Base-by-base conservation (phyloP, 768 basidiomycete genomes). In the Termitomyces heimii region DNA sequence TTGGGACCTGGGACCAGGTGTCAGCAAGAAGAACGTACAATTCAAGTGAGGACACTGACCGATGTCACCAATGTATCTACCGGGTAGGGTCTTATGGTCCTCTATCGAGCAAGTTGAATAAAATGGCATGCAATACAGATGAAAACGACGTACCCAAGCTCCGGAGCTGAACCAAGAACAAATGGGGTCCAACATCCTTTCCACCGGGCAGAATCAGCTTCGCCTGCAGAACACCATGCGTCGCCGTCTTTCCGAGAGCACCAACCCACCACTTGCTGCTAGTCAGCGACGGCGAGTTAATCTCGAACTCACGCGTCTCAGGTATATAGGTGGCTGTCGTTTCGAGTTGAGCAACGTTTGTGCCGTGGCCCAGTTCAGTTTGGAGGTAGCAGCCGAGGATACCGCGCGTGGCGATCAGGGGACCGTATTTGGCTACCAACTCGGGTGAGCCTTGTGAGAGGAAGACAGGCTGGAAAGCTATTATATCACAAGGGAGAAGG, bases 191-290 rank as follows among this genome's bases (percentile, higher is more conserved):
- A 52, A 82, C 68, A 62, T 84, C 81, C 64, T 78, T 75, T 18
- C 81, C 84, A 1, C 70, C 75, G 0, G 85, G 83, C 0, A 90
- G 72, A 37, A 88, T 81, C 10, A 92, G 73, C 66, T 86, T 84
- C 4, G 90, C 89, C 67, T 90, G 88, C 0, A 91, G 81, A 14
- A 88, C 79, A 5, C 87, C 87, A 65, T 90, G 88, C 0, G 88
- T 89, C 0, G 89, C 82, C 0, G 84, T 85, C 70, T 83, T 85
- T 0, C 83, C 89, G 14, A 88, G 71, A 5, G 76, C 85, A 8
- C 89, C 89, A 54, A 88, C 81, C 90, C 89, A 92, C 88, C 89
- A 92, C 66, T 92, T 92, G 60, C 75, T 82, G 59, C 86, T 87
- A 1, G 88, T 88, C 24, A 89, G 62, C 0, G 84, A 84, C 0